Conservation (phyloP, 2,329 filamentous ascomycete species). For the Clonostachys rhizophaga region DNA sequence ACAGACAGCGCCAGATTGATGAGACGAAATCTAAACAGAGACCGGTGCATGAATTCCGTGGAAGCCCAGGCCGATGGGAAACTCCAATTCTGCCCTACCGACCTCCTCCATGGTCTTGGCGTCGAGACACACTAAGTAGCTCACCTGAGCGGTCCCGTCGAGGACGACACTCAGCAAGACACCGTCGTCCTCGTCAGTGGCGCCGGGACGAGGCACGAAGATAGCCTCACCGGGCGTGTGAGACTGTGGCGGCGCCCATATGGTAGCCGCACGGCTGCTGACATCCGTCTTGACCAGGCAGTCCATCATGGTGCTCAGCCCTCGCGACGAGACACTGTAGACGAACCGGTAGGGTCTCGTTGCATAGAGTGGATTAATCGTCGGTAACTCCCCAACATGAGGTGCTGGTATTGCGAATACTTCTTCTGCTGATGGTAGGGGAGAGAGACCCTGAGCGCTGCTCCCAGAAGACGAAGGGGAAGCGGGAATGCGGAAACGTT, state of each 20-base stretch:
- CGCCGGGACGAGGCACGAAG: constrained; percentile 47
- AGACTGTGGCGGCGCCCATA: constrained; percentile 52
- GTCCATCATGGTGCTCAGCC: constrained; percentile 57
- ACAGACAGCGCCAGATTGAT: too few species aligned
- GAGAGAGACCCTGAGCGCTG: neutral
- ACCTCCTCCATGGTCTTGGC: constrained; percentile 59
- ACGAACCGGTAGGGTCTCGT: constrained; percentile 53
- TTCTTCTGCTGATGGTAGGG: constrained; percentile 15
- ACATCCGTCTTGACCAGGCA: constrained; percentile 63
- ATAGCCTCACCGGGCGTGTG: constrained; percentile 68
- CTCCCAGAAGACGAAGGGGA: neutral
- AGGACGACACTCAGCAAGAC: constrained; percentile 59
- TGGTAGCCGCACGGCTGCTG: constrained; percentile 38
- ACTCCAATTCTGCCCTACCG: constrained; percentile 58
- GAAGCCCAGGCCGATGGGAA: constrained; percentile 59
- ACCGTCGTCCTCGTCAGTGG: constrained; percentile 55
- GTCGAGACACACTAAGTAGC: constrained; percentile 63
- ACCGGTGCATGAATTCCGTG: constrained; percentile 49
- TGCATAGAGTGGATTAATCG: constrained; percentile 54
- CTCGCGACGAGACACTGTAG: constrained; percentile 52
- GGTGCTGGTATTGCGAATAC: constrained; percentile 43
- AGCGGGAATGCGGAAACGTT: constrained; percentile 30
- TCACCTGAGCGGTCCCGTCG: constrained; percentile 51
- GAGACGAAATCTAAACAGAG: too few species aligned
- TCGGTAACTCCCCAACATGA: constrained; percentile 59